phyloP scores from a whole-genome alignment of 305 asterid species.

The Fraxinus floribunda region DNA sequence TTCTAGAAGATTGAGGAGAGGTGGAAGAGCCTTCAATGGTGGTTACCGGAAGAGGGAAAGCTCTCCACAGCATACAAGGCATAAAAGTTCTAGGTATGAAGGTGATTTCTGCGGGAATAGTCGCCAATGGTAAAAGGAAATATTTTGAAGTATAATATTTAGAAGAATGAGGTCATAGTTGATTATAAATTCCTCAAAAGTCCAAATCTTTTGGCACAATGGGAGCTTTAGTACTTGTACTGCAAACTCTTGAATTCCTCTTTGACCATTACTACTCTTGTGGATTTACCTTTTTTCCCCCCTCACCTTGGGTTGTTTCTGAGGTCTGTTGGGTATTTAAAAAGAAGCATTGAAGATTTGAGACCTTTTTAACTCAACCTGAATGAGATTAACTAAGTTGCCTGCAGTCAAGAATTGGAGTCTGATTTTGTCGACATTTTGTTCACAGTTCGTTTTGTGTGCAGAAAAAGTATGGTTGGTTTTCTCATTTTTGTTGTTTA shows the following conservation, averaged over 20 bases:
- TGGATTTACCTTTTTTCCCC: constrained; percentile 11
- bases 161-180: constrained; percentile 17
- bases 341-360: not conserved
- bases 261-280: constrained; percentile 5
- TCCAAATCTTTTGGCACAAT: not conserved
- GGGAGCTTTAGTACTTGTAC: not conserved
- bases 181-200: constrained; percentile 11
- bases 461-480: constrained; percentile 21
- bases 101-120: constrained; percentile 39
- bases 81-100: constrained; percentile 59
- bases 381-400: constrained; percentile 3
- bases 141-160: constrained; percentile 5
- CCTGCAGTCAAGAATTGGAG: not conserved
- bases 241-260: constrained; percentile 7
- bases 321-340: constrained; percentile 25
- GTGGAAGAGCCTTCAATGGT: constrained; percentile 42
- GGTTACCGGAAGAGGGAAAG: constrained; percentile 73
- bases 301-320: constrained; percentile 14
- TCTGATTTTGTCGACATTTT: not conserved
- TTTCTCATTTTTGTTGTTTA: not conserved
- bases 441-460: constrained; percentile 8
- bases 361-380: constrained; percentile 15
- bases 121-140: constrained; percentile 31
- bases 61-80: constrained; percentile 50
- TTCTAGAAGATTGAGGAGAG: constrained; percentile 30